Evolutionary conservation across 1,284 basidiomycete genomes (phyloP).

Genomic region (Sparassis latifolia): DNA sequence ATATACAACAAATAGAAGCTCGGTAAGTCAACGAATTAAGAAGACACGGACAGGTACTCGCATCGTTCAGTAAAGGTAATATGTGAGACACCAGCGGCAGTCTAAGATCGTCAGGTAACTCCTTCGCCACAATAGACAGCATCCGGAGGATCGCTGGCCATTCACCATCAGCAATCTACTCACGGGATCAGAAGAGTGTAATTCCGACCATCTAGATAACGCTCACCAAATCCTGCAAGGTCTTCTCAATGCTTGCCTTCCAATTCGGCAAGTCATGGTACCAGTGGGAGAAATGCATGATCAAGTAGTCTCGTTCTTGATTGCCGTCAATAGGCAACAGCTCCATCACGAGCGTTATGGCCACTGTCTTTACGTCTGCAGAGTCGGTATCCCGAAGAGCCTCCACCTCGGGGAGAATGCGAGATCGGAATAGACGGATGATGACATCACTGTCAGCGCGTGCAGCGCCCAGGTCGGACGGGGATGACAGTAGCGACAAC

Average conservation of each 20-base stretch:
- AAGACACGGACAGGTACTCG: conserved; percentile 22
- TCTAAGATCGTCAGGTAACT: conserved; percentile 40
- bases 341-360: conserved; percentile 35
- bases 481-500: conserved; percentile 26
- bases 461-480: conserved; percentile 10
- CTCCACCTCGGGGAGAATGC: conserved; percentile 44
- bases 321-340: conserved; percentile 31
- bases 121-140: conserved; percentile 33
- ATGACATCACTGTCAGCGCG: conserved; percentile 27
- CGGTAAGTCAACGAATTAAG: conserved; percentile 8
- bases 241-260: conserved; percentile 36
- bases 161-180: conserved; percentile 34
- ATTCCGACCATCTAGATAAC: not conserved
- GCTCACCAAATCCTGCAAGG: conserved; percentile 36
- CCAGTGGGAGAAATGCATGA: conserved; percentile 36
- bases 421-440: conserved; percentile 37
- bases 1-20: not conserved
- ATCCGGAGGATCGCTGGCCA: conserved; percentile 38
- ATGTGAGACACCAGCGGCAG: conserved; percentile 23
- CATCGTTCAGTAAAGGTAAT: conserved; percentile 50
- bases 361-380: conserved; percentile 18
- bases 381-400: conserved; percentile 23
- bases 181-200: conserved; percentile 3
- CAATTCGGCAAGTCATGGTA: conserved; percentile 32
- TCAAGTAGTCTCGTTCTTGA: conserved; percentile 19